Evolutionary conservation across 1,284 basidiomycete genomes (phyloP).

Genomic region (Papiliotrema fonsecae): DNA sequence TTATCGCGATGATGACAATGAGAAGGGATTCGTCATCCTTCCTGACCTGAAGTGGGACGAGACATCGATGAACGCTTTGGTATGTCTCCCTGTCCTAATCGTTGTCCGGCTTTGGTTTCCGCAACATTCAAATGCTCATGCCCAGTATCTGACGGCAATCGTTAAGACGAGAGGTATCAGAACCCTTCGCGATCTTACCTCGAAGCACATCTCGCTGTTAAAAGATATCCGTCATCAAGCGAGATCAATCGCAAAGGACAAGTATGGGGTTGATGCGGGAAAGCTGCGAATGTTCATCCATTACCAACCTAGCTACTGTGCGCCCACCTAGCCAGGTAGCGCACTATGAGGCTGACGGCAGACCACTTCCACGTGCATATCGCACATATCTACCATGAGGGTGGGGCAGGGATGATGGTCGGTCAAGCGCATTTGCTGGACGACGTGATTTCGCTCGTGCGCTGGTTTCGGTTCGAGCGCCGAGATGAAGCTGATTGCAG

Average conservation of each 20-base stretch:
- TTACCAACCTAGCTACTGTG: slow-evolving; percentile 95
- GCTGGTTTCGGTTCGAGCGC: slow-evolving; percentile 26
- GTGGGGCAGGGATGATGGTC: slow-evolving; percentile 66
- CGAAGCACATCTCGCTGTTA: slow-evolving; percentile 64
- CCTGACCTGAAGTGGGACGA: slow-evolving; percentile 96
- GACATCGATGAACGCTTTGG: slow-evolving; percentile 54
- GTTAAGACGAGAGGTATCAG: slow-evolving; percentile 57
- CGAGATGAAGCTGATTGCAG: slow-evolving; percentile 43
- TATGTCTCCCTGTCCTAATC: slow-evolving; percentile 18
- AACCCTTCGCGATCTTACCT: slow-evolving; percentile 66
- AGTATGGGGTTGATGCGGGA: slow-evolving; percentile 62
- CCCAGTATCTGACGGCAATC: slow-evolving; percentile 70
- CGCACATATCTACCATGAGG: slow-evolving; percentile 67
- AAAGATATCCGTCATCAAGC: slow-evolving; percentile 59
- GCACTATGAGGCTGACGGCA: slow-evolving; percentile 40
- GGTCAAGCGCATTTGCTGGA: slow-evolving; percentile 92
- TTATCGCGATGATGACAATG: slow-evolving; percentile 56
- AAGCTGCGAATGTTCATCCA: slow-evolving; percentile 79
- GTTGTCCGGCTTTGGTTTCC: too few relatives aligned
- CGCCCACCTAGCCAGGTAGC: too few relatives aligned
- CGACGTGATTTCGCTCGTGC: slow-evolving; percentile 75
- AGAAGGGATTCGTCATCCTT: slow-evolving; percentile 68
- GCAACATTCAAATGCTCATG: not conserved
- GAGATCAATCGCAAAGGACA: slow-evolving; percentile 62
- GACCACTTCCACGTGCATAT: slow-evolving; percentile 96